phyloP scores from a whole-genome alignment of 371 early-diverging fungal genomes.

The Rhizopus sp. region DNA sequence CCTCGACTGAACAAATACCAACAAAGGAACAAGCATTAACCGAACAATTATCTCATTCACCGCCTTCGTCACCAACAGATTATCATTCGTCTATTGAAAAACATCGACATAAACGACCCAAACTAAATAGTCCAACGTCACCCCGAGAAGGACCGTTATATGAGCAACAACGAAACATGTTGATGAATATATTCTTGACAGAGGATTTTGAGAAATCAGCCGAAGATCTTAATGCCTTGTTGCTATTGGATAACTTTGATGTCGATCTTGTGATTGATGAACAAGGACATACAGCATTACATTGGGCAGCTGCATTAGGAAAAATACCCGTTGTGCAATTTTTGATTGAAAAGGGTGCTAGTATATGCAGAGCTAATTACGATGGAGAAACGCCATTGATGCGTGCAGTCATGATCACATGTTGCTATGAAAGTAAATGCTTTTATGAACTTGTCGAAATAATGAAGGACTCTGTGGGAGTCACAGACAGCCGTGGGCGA shows the following conservation, averaged over 20 bases:
- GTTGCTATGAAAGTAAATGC: conserved; percentile 79
- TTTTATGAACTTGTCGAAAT: conserved; percentile 75
- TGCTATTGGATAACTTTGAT: conserved; percentile 56
- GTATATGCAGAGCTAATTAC: conserved; percentile 61
- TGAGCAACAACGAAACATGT: conserved; percentile 62
- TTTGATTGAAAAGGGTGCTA: conserved; percentile 72
- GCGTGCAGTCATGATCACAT: conserved; percentile 80
- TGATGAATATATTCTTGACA: conserved; percentile 76
- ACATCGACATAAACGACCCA: conserved; percentile 2
- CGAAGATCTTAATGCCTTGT: conserved; percentile 51
- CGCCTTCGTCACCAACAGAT: conserved; percentile 3
- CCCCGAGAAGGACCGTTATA: conserved; percentile 19
- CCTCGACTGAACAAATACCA: conserved; percentile 25
- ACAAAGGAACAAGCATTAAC: conserved; percentile 39
- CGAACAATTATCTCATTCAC: conserved; percentile 1
- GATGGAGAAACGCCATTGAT: conserved; percentile 86
- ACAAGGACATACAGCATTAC: conserved; percentile 83
- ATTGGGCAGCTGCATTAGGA: conserved; percentile 86
- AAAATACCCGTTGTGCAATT: conserved; percentile 64
- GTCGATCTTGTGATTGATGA: conserved; percentile 77
- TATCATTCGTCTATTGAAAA: conserved; percentile 9
- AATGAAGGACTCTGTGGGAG: conserved; percentile 66
- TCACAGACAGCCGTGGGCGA: conserved; percentile 71
- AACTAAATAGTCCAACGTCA: conserved; percentile 4
- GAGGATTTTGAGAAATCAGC: conserved; percentile 60